A percentile compares a stretch with the other conserved stretches of the same genome.
Evolutionary conservation across 768 basidiomycete genomes (phyloP).

Genomic region (Russula sp.): DNA sequence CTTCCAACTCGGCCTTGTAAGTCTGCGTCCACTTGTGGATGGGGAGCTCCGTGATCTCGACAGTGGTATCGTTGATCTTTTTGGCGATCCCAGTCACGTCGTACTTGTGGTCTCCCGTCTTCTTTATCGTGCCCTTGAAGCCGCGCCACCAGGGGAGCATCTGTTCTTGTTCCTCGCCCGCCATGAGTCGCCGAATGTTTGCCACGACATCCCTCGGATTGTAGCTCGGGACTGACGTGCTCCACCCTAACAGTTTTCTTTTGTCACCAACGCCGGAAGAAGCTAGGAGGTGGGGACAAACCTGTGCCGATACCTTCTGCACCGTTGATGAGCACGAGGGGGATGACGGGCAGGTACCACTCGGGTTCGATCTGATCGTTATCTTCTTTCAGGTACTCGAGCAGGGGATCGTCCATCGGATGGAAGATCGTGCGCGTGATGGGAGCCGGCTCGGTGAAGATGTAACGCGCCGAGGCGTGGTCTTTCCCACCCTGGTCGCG

Average conservation of each 20-base stretch:
- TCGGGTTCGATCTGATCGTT: constrained; percentile 84
- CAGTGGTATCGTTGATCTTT: constrained; percentile 79
- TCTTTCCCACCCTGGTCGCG: constrained; percentile 93
- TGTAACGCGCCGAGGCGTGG: constrained; percentile 94
- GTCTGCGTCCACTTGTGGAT: constrained; percentile 91
- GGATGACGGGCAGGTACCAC: constrained; percentile 87
- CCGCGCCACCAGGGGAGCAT: constrained; percentile 99
- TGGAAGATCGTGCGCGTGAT: constrained; percentile 76
- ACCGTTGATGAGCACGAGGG: constrained; percentile 86
- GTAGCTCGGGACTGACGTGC: constrained; percentile 84
- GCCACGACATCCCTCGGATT: constrained; percentile 87
- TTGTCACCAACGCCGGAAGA: neutral
- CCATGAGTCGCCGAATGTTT: constrained; percentile 83
- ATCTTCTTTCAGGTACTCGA: constrained; percentile 81
- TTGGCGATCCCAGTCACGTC: constrained; percentile 65
- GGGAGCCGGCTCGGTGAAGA: constrained; percentile 72
- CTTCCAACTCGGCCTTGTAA: constrained; percentile 89
- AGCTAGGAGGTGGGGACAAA: constrained; percentile 25
- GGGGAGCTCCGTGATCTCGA: constrained; percentile 93
- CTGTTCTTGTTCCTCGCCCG: constrained; percentile 67
- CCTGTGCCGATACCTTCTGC: constrained; percentile 97
- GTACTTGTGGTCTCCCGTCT: constrained; percentile 76
- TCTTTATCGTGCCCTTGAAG: constrained; percentile 83
- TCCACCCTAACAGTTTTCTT: constrained; percentile 65
- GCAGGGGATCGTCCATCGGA: constrained; percentile 76